Evolutionary conservation across 164 flowering plant genomes (phyloP), one percentile per base, ranked within the genome.

Genomic region (Buxus sempervirens): DNA sequence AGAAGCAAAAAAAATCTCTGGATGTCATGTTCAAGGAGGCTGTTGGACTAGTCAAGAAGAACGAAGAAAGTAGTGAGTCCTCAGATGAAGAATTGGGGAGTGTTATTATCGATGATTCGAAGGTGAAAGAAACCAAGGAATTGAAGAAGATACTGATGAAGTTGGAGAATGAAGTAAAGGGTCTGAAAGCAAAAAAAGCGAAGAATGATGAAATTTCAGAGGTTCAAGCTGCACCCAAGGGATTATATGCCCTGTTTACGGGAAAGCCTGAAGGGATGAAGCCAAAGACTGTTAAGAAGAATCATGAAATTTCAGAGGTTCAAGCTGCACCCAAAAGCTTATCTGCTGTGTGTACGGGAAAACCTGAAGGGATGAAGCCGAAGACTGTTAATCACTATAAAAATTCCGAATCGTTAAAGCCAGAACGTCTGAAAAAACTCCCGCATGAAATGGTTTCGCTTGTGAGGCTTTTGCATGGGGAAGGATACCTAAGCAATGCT

Each of bases 381-480:
- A 45, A 57, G 14, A 15, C 8, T 9, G 19, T 22, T 22, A 12
- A 14, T 15, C 16, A 23, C 21, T 21, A 51, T 61, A 22, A 2
- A 18, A 2, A 19, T 15, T 41, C 12, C 2, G 28, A 55, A 19
- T 27, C 60, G 6, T 38, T 63, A 53, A 64, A 28, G 51, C 72
- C n/a, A 58, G 36, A 32, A 16, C 61, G 3, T 26, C 38, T 3
- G 20, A 58, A 16, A 58, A 38, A 71, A 19, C 55, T 70, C 19
- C 67, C 75, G 4, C 74, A 66, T 6, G 77, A 73, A 45, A 24
- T 73, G 69, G 70, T 55, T 55, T 60, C 55, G 54, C 64, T 77
- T 55, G 62, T 67, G 49, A 22, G 36, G 4, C 60, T 62, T 53
- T 73, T 77, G 48, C 21, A 53, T 26, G 58, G 70, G 24, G 66